phyloP scores from a whole-genome alignment of 1,284 basidiomycete species.

The Sporisorium reilianum region DNA sequence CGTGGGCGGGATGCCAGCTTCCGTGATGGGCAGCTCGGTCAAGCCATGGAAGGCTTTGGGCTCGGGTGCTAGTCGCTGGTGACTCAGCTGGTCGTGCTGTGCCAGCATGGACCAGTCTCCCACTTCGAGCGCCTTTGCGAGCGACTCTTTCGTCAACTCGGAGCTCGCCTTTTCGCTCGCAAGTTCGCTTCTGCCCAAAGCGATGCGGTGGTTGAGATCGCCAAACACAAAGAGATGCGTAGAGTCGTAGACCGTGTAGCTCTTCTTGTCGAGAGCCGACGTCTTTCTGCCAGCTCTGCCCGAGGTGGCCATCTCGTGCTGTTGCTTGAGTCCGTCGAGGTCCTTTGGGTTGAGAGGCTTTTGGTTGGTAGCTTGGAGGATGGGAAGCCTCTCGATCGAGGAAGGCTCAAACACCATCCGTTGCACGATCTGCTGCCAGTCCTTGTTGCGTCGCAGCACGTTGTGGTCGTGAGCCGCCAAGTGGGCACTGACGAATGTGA shows the following conservation, averaged over 20 bases:
- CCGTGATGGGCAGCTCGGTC: slow-evolving; percentile 52
- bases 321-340: slow-evolving; percentile 64
- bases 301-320: slow-evolving; percentile 72
- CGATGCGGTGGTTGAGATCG: slow-evolving; percentile 69
- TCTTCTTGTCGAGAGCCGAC: slow-evolving; percentile 53
- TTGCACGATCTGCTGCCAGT: slow-evolving; percentile 83
- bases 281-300: slow-evolving; percentile 75
- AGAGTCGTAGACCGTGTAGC: slow-evolving; percentile 67
- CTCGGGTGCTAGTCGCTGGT: slow-evolving; percentile 38
- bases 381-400: slow-evolving; percentile 43
- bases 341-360: slow-evolving; percentile 29
- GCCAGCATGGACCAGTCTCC: slow-evolving; percentile 57
- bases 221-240: slow-evolving; percentile 68
- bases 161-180: slow-evolving; percentile 15
- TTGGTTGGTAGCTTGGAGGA: slow-evolving; percentile 33
- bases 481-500: slow-evolving; percentile 91
- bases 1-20: slow-evolving; percentile 57
- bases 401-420: slow-evolving; percentile 78
- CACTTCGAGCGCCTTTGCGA: slow-evolving; percentile 41
- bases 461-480: slow-evolving; percentile 84
- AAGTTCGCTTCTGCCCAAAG: slow-evolving; percentile 47
- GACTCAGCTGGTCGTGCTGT: slow-evolving; percentile 62
- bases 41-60: slow-evolving; percentile 62
- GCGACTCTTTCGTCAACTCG: slow-evolving; percentile 39
- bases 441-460: slow-evolving; percentile 78